A percentile compares a stretch with the other conserved stretches of the same genome.
These are phyloP conservation scores for Tulasnella calospora DNA, from an alignment of 768 basidiomycete species.

Conservation along the genomic window DNA sequence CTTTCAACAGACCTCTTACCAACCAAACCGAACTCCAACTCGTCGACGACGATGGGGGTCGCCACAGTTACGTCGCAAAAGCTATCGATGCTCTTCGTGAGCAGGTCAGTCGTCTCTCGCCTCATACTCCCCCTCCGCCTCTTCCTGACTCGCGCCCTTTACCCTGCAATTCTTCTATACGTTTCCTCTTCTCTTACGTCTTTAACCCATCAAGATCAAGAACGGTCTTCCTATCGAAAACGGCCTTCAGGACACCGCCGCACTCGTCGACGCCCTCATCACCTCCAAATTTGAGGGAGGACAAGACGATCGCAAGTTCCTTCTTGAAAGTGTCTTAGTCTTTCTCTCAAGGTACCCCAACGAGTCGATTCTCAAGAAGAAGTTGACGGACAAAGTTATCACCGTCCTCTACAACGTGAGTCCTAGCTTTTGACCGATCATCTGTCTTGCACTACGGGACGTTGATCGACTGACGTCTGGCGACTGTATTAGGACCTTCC, in stretches of 20 bases:
- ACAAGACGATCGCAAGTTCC: constrained; percentile 8
- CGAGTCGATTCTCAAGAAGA: constrained; percentile 33
- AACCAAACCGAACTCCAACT: constrained; percentile 9
- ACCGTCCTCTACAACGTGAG: constrained; percentile 45
- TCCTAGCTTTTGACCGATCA: neutral
- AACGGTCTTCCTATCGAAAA: constrained; percentile 12
- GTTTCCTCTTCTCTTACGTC: too few species aligned
- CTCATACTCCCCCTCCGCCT: too few species aligned
- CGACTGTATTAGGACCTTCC: constrained; percentile 52
- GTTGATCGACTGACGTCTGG: neutral
- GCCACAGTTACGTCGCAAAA: constrained; percentile 2
- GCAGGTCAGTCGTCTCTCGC: neutral
- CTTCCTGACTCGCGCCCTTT: too few species aligned
- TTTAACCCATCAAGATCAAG: neutral
- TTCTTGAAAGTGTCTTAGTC: constrained; percentile 31
- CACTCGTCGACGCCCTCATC: neutral
- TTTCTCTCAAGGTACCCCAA: constrained; percentile 5
- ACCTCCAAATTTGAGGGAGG: neutral
- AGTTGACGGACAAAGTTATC: constrained; percentile 27
- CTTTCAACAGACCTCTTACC: neutral
- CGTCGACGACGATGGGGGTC: neutral
- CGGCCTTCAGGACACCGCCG: neutral
- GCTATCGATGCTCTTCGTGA: constrained; percentile 14
- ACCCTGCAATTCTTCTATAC: too few species aligned
- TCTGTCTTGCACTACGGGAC: too few species aligned